A percentile compares a stretch with the other conserved stretches of the same genome.
Conservation (phyloP, 73 alveolate genomes). For the Tetrahymena malaccensis region DNA sequence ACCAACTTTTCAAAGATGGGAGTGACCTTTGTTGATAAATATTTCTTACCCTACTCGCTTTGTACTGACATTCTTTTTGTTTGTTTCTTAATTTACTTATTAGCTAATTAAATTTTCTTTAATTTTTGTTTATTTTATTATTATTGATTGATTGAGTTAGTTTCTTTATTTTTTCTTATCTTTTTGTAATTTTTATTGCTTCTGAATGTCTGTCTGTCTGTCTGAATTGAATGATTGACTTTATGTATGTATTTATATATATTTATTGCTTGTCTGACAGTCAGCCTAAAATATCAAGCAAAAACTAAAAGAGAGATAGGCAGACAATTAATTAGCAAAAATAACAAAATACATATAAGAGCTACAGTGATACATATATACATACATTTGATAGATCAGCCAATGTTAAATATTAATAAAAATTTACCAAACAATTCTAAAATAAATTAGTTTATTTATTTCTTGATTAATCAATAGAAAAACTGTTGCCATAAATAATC, state of each 20-base stretch:
- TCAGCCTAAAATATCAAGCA: neutral
- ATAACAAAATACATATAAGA: neutral
- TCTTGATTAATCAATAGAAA: neutral
- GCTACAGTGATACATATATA: neutral
- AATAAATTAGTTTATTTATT: too few species aligned
- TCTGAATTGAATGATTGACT: neutral
- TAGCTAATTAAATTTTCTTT: neutral
- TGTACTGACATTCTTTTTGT: neutral
- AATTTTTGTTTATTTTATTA: neutral
- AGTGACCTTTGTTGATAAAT: neutral
- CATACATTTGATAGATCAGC: too few species aligned
- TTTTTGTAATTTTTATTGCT: neutral
- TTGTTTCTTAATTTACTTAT: neutral
- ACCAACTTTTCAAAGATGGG: neutral
- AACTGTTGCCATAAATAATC: too few species aligned
- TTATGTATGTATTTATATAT: neutral
- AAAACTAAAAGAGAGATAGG: too few species aligned
- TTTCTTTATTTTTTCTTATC: neutral
- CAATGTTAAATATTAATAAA: too few species aligned
- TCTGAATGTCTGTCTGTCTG: neutral
- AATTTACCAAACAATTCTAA: neutral
- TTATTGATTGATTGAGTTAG: neutral
- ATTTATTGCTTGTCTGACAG: neutral
- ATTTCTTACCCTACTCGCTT: neutral
- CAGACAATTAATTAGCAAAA: neutral